Evolutionary conservation across 106 monocot genomes (phyloP), one percentile per base, ranked within the genome.

Genomic region (Dendrobium chrysotoxum): DNA sequence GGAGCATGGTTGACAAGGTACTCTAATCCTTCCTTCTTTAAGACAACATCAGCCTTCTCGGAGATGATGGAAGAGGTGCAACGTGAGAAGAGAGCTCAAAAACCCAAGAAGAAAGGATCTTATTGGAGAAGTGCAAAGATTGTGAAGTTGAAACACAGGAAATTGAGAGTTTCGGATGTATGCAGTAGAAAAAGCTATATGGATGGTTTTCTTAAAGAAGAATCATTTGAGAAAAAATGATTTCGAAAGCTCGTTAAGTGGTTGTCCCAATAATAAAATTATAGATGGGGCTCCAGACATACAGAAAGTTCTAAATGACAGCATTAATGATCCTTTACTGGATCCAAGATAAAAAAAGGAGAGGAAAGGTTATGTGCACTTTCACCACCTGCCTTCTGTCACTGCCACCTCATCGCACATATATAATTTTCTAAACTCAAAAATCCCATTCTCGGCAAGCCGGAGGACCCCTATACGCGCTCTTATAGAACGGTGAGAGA

Each of bases 1-100:
- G 98, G 98, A 4, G 95, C 98, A 42, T 98, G 95, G 77, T 90
- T 98, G 77, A 98, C 95, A 83, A 89, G 98, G 83, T 98, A 98
- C 50, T 88, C 95, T 55, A 92, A 98, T 88, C 98, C 98, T 68
- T 98, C 98, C 26, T 90, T 95, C 83, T 95, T 98, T 45, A 98
- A 93, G 82, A 86, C 68, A 18, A 81, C 91, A 23, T 82, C 83
- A 65, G 70, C 85, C n/a, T 79, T 92, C 21, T 88, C 88, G 41
- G 88, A 80, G 40, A 84, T 44, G 53, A 83, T 85, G 74, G 92
- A 89, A 23, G 88, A 91, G 76, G 11, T 82, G 58, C 86, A 85
- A 31, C 82, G 85, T 79, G 98, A 92, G 82, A 98, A 84, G 82
- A 91, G 68, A 80, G 21, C 80, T 83, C 91, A 84, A 45, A 98